These are phyloP conservation scores for Suhomyces faveliae DNA, from an alignment of 805 yeast genomes.

Conservation along the genomic window DNA sequence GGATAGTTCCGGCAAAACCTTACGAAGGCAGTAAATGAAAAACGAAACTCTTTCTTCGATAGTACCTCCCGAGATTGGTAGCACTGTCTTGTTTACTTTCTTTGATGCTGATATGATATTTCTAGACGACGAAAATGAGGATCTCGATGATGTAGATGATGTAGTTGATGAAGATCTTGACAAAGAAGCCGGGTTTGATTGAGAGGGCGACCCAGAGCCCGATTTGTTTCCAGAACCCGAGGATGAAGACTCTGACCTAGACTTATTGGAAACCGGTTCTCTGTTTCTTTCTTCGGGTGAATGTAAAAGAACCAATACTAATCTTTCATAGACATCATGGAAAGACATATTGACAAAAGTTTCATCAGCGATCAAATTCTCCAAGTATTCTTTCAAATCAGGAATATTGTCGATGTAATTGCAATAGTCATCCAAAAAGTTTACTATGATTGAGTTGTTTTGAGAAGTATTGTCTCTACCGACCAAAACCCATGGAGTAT, in stretches of 20 bases:
- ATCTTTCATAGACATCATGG: conserved; percentile 69
- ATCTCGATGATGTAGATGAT: conserved; percentile 3
- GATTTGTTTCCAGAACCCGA: not conserved
- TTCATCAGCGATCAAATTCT: conserved; percentile 27
- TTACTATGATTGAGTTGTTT: conserved; percentile 27
- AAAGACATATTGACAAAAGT: conserved; percentile 46
- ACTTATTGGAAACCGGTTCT: not conserved
- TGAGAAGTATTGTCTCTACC: conserved; percentile 46
- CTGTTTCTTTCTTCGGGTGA: conserved; percentile 51
- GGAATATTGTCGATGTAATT: conserved; percentile 35
- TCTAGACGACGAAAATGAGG: not conserved
- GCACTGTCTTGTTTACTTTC: conserved; percentile 34
- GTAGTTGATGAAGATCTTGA: not conserved
- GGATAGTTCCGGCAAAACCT: conserved; percentile 70
- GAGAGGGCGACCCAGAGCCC: conserved; percentile 7
- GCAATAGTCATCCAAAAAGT: conserved; percentile 38
- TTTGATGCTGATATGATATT: conserved; percentile 7
- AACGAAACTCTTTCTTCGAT: conserved; percentile 65
- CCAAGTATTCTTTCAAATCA: conserved; percentile 21
- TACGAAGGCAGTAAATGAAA: conserved; percentile 62
- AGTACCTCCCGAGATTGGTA: conserved; percentile 60
- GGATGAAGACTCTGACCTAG: not conserved
- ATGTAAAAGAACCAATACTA: conserved; percentile 72
- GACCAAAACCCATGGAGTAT: conserved; percentile 52
- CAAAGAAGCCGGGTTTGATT: not conserved